These are phyloP conservation scores for Stemphylium beticola DNA, from an alignment of 2,329 filamentous ascomycete genomes.

Conservation along the genomic window DNA sequence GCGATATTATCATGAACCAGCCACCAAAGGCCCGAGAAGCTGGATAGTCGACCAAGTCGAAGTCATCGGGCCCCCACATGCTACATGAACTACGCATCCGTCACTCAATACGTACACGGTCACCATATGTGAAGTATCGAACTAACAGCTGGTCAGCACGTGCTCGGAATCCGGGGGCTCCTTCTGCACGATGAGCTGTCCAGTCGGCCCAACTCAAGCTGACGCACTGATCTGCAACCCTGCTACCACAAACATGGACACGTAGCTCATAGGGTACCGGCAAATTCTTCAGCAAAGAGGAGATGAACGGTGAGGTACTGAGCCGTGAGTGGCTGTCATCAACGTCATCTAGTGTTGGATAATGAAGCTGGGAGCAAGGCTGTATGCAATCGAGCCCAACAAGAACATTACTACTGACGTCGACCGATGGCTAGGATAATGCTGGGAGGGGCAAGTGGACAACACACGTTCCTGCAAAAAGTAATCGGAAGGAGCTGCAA, in stretches of 20 bases:
- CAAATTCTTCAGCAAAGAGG: conserved; percentile 14
- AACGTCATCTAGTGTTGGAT: conserved; percentile 24
- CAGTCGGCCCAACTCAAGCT: conserved; percentile 28
- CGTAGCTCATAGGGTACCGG: conserved; percentile 47
- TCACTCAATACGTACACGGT: background rate
- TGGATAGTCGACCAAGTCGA: background rate
- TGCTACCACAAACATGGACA: conserved; percentile 40
- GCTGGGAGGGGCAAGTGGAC: conserved; percentile 13
- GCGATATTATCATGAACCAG: conserved; percentile 3
- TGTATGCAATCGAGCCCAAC: conserved; percentile 20
- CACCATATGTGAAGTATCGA: background rate
- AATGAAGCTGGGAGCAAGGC: conserved; percentile 29
- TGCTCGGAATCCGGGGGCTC: conserved; percentile 1
- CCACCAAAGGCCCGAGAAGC: conserved; percentile 1
- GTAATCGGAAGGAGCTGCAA: conserved; percentile 6
- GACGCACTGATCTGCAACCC: conserved; percentile 27
- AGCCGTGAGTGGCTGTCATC: conserved; percentile 28
- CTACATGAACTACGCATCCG: background rate
- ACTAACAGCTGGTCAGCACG: conserved; percentile 8
- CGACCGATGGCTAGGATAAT: conserved; percentile 15
- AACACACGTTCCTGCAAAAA: conserved; percentile 23
- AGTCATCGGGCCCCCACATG: conserved; percentile 2
- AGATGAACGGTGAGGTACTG: conserved; percentile 22
- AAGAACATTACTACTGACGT: conserved; percentile 6
- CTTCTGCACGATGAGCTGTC: conserved; percentile 49